Evolutionary conservation across 805 yeast species (phyloP).

Genomic region (Pichia phayaonensis): DNA sequence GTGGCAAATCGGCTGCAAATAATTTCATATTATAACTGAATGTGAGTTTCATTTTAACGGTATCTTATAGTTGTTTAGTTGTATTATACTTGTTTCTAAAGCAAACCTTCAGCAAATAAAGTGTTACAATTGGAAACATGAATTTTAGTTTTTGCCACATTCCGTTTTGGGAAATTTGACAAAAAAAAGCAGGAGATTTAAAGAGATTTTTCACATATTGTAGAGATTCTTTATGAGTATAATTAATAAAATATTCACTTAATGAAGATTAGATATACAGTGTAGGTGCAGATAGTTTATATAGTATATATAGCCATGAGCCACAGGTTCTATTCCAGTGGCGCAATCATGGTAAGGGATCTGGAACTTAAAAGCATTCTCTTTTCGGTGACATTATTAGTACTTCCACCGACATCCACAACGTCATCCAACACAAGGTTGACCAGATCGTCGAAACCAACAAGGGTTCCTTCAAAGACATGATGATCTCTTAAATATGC

Average conservation of each 20-base stretch:
- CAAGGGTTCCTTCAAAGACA: constrained; percentile 82
- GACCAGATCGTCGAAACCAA: constrained; percentile 94
- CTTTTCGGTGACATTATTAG: constrained; percentile 38
- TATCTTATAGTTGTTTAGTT: neutral
- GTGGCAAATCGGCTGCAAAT: constrained; percentile 8
- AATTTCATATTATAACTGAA: constrained; percentile 1
- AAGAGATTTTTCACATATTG: too few relatives aligned
- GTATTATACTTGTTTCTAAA: neutral
- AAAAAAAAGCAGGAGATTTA: neutral
- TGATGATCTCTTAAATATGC: constrained; percentile 56
- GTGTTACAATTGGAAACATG: neutral
- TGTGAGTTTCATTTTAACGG: constrained; percentile 1
- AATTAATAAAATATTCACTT: too few relatives aligned
- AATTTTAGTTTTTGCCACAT: constrained; percentile 2
- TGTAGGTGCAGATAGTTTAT: neutral
- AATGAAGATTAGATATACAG: neutral
- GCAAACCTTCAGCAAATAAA: neutral
- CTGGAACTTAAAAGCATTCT: constrained; percentile 67
- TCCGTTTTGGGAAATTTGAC: constrained; percentile 2
- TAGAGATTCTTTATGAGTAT: too few relatives aligned
- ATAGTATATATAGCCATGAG: neutral
- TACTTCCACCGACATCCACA: constrained; percentile 42
- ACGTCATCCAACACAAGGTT: constrained; percentile 84
- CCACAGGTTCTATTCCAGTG: constrained; percentile 21
- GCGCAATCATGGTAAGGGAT: constrained; percentile 58